Base-by-base conservation (phyloP, 2,329 filamentous ascomycete genomes). In the Ramularia collo-cygni region DNA sequence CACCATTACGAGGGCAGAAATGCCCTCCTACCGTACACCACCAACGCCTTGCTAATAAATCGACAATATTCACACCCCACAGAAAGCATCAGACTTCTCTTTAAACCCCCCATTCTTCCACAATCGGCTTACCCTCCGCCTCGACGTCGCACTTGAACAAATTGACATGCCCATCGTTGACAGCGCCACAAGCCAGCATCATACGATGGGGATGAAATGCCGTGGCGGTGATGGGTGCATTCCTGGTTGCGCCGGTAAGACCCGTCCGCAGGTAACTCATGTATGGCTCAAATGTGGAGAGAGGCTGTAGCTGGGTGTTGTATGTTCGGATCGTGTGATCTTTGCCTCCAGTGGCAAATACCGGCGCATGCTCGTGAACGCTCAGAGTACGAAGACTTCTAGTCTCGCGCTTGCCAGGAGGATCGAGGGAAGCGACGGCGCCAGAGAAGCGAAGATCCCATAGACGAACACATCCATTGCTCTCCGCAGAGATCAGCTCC, bases 181-280 rank as follows among this genome's bases (percentile, higher is more conserved):
- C 74, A 3, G 88, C 85, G 1, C 89, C 85, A 55, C 85, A 92
- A 26, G 87, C 89, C 46, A 98, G 74, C 63, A 95, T 81, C 67
- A 94, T 89, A 37, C 84, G 79, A 63, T 98, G 92, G 1, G 92
- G 92, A 65, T 98, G 92, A 70, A 96, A 98, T 0, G 89, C 84
- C 7, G 90, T 95, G 26, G 85, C 77, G 3, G 88, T 81, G 51
- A 98, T 93, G 1, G 92, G 84, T 5, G 81, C 78, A 58, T 80
- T 87, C 8, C 57, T 44, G 13, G 51, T 49, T 8, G 40, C 44
- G 15, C 37, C 43, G n/a, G 45, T 47, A 14, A 51, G 49, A 19
- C 52, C 50, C 34, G 54, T 47, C 28, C 56, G 51, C 35, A 61
- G 27, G 34, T 59, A 60, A 18, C 83, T 87, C 33, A 85, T 87